Conservation (phyloP, 352 stramenopile genomes). For the Phytopythium ostracodes region DNA sequence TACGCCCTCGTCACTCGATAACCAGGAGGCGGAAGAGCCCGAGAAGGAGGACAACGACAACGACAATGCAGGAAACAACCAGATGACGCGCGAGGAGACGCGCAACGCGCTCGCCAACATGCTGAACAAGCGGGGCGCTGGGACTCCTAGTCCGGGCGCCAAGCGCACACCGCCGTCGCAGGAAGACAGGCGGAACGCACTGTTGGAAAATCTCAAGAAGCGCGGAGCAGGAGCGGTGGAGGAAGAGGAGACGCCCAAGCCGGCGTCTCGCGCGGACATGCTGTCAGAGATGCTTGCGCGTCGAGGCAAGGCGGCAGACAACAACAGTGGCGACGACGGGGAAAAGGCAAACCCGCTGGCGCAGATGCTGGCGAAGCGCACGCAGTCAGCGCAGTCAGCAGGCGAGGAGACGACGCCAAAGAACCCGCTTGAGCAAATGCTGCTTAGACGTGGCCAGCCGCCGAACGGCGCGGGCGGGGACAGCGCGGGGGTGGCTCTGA, state of each 20-base stretch:
- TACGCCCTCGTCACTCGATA: conserved; percentile 2
- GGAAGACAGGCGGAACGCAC: conserved; percentile 12
- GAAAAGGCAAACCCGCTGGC: conserved; percentile 31
- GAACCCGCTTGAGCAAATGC: conserved; percentile 22
- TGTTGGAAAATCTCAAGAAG: conserved; percentile 29
- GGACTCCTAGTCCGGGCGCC: neutral
- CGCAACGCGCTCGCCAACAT: conserved; percentile 7
- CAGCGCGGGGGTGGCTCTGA: conserved; percentile 38
- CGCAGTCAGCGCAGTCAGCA: conserved; percentile 7
- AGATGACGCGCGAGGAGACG: neutral
- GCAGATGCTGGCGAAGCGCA: conserved; percentile 31
- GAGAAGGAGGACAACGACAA: conserved; percentile 15
- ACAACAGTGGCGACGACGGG: neutral
- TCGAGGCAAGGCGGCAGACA: conserved; percentile 12
- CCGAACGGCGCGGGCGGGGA: conserved; percentile 7
- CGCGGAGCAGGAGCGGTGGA: conserved; percentile 16
- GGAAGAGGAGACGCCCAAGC: conserved; percentile 10
- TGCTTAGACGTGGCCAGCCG: conserved; percentile 13
- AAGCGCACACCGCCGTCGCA: conserved; percentile 3
- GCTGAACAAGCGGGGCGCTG: conserved; percentile 17
- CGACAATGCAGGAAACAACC: neutral
- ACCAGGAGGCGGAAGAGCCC: conserved; percentile 19
- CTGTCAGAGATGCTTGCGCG: conserved; percentile 35
- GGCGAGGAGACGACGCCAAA: conserved; percentile 9
- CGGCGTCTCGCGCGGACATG: conserved; percentile 17